phyloP scores from a whole-genome alignment of 2,329 filamentous ascomycete genomes.

The Stagonosporopsis vannaccii region DNA sequence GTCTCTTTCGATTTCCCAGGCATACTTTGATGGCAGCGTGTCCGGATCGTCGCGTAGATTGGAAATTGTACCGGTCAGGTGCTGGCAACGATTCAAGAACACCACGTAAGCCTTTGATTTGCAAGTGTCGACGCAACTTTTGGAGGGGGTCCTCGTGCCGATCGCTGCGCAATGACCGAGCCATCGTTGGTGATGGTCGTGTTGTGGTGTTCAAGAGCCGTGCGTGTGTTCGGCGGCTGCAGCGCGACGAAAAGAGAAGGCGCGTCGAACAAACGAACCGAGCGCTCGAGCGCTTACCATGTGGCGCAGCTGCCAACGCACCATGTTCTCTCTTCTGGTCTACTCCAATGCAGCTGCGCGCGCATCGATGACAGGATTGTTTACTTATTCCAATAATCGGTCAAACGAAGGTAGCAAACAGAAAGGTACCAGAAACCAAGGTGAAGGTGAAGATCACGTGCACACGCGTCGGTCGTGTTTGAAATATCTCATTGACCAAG shows the following conservation, averaged over 20 bases:
- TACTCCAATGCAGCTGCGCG: not conserved
- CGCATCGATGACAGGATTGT: not conserved
- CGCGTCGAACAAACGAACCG: slow-evolving; percentile 7
- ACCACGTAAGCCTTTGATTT: not conserved
- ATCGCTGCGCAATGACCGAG: not conserved
- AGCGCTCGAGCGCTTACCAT: slow-evolving; percentile 3
- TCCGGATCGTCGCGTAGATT: not conserved
- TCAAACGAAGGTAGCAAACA: not conserved
- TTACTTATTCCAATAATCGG: not conserved
- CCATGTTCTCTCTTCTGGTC: no score
- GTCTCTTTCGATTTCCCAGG: not conserved
- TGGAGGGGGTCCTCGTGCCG: not conserved
- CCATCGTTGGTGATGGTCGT: slow-evolving; percentile 8
- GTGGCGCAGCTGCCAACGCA: not conserved
- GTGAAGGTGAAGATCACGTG: not conserved
- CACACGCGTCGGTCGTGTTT: not conserved
- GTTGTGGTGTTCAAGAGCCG: not conserved
- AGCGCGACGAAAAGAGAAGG: slow-evolving; percentile 6
- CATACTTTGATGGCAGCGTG: not conserved
- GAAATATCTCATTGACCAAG: not conserved
- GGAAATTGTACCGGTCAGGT: slow-evolving; percentile 3
- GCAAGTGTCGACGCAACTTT: not conserved
- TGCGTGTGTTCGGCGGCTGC: slow-evolving; percentile 1
- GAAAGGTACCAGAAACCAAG: not conserved
- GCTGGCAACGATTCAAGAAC: slow-evolving; percentile 7